Evolutionary conservation across 805 yeast genomes (phyloP).

Genomic region (Schizosaccharomyces pombe): ASM294v3 CU329670.1:647501-648000

Average conservation of each 20-base stretch:
- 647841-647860: no score
- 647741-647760: slow-evolving; percentile 1
- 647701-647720: neutral
- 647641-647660: neutral
- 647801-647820: no score
- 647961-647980: no score
- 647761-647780: neutral
- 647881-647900: no score
- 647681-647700: neutral
- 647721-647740: neutral
- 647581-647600: no score
- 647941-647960: no score
- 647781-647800: neutral
- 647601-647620: neutral
- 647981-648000: no score
- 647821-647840: no score
- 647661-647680: neutral
- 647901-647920: no score
- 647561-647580: no score
- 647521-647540: neutral
- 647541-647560: neutral
- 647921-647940: no score
- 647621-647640: neutral
- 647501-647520: neutral
- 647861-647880: no score